Conservation (phyloP, 1,284 basidiomycete genomes). For the Ceratobasidium theobromae region DNA sequence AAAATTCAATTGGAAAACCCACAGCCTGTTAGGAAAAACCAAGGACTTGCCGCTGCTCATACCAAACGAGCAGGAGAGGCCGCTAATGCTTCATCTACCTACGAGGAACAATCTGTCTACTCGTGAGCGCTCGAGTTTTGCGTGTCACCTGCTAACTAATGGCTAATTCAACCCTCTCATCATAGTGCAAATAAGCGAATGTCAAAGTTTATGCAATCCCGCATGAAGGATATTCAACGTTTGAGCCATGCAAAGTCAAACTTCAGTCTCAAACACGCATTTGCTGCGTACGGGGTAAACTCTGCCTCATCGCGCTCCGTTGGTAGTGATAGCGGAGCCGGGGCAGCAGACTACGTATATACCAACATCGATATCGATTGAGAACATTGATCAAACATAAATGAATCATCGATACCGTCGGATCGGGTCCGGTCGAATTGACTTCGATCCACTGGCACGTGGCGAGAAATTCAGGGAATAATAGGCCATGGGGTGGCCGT, state of each 20-base stretch:
- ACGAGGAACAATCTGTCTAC: constrained; percentile 17
- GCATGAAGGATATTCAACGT: constrained; percentile 21
- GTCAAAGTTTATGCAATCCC: constrained; percentile 23
- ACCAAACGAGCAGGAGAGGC: constrained; percentile 23
- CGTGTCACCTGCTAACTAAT: neutral
- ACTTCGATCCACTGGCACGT: no score
- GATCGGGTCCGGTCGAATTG: no score
- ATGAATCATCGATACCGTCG: no score
- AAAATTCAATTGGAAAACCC: neutral
- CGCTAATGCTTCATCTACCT: constrained; percentile 14
- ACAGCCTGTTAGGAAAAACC: neutral
- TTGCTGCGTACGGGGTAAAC: constrained; percentile 26
- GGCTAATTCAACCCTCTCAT: neutral
- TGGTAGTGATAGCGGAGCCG: constrained; percentile 8
- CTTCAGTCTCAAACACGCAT: constrained; percentile 14
- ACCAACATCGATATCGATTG: no score
- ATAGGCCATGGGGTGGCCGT: no score
- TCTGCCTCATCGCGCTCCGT: neutral
- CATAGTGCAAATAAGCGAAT: constrained; percentile 24
- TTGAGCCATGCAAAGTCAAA: neutral
- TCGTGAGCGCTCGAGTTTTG: neutral
- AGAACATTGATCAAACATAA: no score
- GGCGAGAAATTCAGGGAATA: no score
- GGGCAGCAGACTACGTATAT: no score
- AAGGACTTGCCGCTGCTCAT: constrained; percentile 24